phyloP scores from a whole-genome alignment of 73 alveolate species.

The Halteria grandinella region DNA sequence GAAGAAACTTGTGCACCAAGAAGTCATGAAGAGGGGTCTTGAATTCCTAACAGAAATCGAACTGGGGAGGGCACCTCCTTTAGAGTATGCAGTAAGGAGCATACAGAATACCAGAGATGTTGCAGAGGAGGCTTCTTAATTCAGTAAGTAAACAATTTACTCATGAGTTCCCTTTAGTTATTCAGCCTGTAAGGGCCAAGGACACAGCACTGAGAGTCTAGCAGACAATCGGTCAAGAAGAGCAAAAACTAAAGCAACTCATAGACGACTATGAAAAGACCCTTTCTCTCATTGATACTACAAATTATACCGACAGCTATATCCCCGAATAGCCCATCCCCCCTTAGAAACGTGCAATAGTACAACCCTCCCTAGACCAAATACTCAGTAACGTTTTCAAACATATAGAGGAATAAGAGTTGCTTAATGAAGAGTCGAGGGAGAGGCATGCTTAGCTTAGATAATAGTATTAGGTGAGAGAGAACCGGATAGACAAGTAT shows the following conservation, averaged over 20 bases:
- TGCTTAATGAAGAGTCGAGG: conserved; percentile 52
- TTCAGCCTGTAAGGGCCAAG: not conserved
- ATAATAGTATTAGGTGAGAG: conserved; percentile 45
- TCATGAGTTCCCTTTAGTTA: conserved; percentile 9
- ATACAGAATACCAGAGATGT: conserved; percentile 47
- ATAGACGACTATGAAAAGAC: conserved; percentile 27
- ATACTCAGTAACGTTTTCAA: conserved; percentile 53
- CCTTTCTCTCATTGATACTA: not conserved
- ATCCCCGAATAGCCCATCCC: conserved; percentile 28
- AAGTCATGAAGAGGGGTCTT: conserved; percentile 68
- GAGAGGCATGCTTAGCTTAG: conserved; percentile 47
- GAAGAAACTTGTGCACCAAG: conserved; percentile 70
- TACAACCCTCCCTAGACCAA: conserved; percentile 33
- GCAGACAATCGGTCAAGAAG: conserved; percentile 37
- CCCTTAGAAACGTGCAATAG: conserved; percentile 3
- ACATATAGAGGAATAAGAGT: conserved; percentile 44
- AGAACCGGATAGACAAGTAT: conserved; percentile 66
- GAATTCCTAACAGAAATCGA: conserved; percentile 76
- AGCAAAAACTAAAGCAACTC: conserved; percentile 26
- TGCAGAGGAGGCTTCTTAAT: not conserved
- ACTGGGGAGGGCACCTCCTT: conserved; percentile 83
- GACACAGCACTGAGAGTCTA: conserved; percentile 50
- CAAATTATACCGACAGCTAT: conserved; percentile 31
- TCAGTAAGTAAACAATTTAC: conserved; percentile 1
- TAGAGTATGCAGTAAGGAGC: conserved; percentile 70